These are phyloP conservation scores for Aspergillus latus DNA, from an alignment of 2,329 filamentous ascomycete species.

Conservation along the genomic window DNA sequence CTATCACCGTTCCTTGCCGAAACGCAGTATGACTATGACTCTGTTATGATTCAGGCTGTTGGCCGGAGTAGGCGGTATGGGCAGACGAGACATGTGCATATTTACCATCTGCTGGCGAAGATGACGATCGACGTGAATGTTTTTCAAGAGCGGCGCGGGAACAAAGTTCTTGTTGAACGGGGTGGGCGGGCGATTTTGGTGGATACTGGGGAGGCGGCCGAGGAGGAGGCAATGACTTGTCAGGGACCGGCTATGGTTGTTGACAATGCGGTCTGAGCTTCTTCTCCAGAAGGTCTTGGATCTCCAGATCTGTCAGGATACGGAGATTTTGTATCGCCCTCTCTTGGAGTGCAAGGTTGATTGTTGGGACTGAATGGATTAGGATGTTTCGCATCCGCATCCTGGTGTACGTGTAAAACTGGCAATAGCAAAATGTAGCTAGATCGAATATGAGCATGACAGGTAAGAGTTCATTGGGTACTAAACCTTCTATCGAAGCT, in stretches of 20 bases:
- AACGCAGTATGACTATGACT: conserved; percentile 56
- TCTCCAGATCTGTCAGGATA: neutral
- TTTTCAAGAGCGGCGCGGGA: conserved; percentile 37
- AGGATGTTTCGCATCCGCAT: conserved; percentile 8
- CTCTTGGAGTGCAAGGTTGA: neutral
- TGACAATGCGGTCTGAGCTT: conserved; percentile 26
- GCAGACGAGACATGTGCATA: conserved; percentile 57
- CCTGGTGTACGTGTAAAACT: neutral
- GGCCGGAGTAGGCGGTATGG: conserved; percentile 60
- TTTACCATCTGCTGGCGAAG: conserved; percentile 53
- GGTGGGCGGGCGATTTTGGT: conserved; percentile 23
- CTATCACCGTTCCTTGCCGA: conserved; percentile 54
- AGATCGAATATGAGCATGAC: neutral
- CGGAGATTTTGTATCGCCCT: neutral
- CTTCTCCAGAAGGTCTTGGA: neutral
- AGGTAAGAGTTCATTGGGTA: conserved; percentile 20
- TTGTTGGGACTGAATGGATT: neutral
- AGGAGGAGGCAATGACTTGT: conserved; percentile 25
- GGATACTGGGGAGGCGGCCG: conserved; percentile 20
- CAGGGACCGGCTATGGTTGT: conserved; percentile 30
- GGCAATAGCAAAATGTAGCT: neutral
- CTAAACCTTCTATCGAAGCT: conserved; percentile 24
- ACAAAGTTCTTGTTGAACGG: conserved; percentile 29
- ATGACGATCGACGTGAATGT: conserved; percentile 49
- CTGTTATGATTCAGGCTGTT: conserved; percentile 63